phyloP scores from a whole-genome alignment of 2,329 filamentous ascomycete genomes.

The Aspergillus sp. region DNA sequence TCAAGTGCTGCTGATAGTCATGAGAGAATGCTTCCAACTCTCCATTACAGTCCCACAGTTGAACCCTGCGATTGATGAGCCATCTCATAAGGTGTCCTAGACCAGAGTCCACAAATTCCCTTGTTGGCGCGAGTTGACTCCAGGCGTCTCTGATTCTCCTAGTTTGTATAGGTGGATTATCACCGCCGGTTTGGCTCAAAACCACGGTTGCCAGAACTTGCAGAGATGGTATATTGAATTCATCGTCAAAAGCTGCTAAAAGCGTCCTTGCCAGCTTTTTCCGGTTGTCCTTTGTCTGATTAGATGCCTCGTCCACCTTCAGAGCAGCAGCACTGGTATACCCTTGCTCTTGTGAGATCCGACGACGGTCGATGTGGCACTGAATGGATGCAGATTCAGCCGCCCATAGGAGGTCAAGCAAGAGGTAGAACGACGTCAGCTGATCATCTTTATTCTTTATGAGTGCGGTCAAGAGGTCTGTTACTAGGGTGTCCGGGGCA shows the following conservation, averaged over 20 bases:
- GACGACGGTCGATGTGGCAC: constrained; percentile 39
- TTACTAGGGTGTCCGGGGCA: constrained; percentile 28
- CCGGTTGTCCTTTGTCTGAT: constrained; percentile 23
- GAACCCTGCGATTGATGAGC: constrained; percentile 33
- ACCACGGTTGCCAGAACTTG: constrained; percentile 27
- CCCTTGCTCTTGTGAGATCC: constrained; percentile 28
- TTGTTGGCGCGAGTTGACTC: constrained; percentile 21
- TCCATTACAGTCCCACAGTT: constrained; percentile 33
- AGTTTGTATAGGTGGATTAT: constrained; percentile 24
- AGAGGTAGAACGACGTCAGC: constrained; percentile 37
- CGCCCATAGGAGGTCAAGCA: constrained; percentile 42
- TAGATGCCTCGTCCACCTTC: constrained; percentile 25
- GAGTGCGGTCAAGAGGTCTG: constrained; percentile 26
- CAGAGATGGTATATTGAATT: constrained; percentile 24
- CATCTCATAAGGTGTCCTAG: constrained; percentile 28
- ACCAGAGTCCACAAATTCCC: constrained; percentile 23
- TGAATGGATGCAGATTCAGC: constrained; percentile 40
- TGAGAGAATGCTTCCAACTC: constrained; percentile 30
- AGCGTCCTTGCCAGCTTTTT: constrained; percentile 28
- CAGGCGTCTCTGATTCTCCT: constrained; percentile 27
- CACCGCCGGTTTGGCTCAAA: constrained; percentile 26
- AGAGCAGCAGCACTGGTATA: constrained; percentile 19
- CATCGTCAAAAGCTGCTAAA: constrained; percentile 29
- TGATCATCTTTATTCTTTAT: constrained; percentile 30
- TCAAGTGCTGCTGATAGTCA: constrained; percentile 33